phyloP scores from a whole-genome alignment of 1,139 yeast genomes.

The Geotrichum macrosporum region DNA sequence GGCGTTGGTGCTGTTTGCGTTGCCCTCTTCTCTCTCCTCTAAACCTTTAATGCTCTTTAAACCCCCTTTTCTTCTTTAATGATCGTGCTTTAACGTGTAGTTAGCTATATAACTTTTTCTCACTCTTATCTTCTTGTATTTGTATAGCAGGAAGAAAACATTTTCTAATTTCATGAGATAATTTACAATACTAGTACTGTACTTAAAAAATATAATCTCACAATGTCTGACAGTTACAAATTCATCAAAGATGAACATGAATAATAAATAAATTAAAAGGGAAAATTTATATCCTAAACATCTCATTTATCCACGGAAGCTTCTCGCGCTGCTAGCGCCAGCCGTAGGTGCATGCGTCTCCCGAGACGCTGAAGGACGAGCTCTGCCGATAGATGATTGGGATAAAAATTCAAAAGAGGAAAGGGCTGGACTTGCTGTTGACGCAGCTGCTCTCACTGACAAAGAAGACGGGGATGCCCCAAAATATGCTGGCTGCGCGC shows the following conservation, averaged over 20 bases:
- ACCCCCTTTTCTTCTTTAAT: neutral
- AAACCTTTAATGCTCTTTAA: neutral
- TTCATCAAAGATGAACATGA: no score
- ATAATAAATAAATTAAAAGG: no score
- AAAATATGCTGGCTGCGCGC: neutral
- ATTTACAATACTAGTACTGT: no score
- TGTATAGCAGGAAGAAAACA: no score
- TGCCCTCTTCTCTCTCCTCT: conserved; percentile 12
- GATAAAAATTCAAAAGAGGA: conserved; percentile 7
- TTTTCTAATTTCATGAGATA: no score
- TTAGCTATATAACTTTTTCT: no score
- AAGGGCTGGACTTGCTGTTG: neutral
- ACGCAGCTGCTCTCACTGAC: neutral
- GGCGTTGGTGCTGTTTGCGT: conserved; percentile 15
- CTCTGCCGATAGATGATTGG: conserved; percentile 16
- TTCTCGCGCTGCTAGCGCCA: neutral
- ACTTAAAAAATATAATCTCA: no score
- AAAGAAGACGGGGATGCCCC: neutral
- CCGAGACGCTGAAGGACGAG: conserved; percentile 17
- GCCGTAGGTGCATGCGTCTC: conserved; percentile 2
- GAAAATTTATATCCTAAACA: neutral
- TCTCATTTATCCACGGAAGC: neutral
- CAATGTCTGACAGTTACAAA: no score
- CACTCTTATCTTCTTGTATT: no score
- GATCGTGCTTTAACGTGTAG: neutral